Conservation (phyloP, 2,329 filamentous ascomycete species). For the Orbilia blumenaviensis region DNA sequence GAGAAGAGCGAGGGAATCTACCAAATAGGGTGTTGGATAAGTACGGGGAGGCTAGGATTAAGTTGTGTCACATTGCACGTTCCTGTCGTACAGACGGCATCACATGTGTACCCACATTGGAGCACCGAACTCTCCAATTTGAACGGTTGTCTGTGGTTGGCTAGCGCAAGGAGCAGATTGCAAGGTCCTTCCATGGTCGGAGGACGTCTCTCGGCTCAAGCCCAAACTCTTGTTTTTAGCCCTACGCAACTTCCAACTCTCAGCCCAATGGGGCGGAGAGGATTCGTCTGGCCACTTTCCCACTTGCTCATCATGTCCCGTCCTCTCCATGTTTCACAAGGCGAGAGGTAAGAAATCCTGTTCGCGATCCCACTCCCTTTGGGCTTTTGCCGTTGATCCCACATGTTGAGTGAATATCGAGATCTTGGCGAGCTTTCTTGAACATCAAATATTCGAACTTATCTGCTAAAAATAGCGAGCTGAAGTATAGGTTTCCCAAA, state of each 20-base stretch:
- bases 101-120: conserved; percentile 47
- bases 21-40: conserved; percentile 12
- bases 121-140: conserved; percentile 17
- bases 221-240: conserved; percentile 48
- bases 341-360: conserved; percentile 32
- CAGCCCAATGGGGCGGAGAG: conserved; percentile 47
- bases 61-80: conserved; percentile 43
- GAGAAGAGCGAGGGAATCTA: neutral
- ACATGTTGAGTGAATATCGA: conserved; percentile 24
- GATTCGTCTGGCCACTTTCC: conserved; percentile 26
- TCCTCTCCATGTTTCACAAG: conserved; percentile 42
- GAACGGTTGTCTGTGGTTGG: conserved; percentile 23
- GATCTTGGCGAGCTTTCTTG: conserved; percentile 29
- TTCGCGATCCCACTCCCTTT: conserved; percentile 26
- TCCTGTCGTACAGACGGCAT: conserved; percentile 43
- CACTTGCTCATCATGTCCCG: conserved; percentile 9
- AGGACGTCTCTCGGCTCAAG: conserved; percentile 29
- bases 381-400: conserved; percentile 33
- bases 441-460: neutral
- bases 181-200: conserved; percentile 40
- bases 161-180: neutral
- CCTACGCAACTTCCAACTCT: conserved; percentile 16
- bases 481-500: conserved; percentile 28
- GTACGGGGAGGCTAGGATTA: conserved; percentile 33
- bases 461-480: conserved; percentile 50